Conservation (phyloP, 1,284 basidiomycete species). For the Papiliotrema flavescens region DNA sequence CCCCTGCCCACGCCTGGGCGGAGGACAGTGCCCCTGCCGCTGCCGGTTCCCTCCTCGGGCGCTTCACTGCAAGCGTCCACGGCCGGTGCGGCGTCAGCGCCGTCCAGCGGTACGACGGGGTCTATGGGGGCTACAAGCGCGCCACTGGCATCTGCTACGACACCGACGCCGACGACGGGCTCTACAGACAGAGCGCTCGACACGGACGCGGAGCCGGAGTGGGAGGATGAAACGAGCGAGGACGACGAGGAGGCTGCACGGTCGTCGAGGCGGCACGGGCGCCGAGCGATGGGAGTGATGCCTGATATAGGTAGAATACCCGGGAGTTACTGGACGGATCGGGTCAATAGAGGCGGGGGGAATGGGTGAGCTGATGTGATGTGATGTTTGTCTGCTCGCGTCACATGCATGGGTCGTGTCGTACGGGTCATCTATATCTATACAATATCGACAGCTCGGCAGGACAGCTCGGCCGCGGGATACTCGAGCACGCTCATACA, state of each 20-base stretch:
- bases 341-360: too few species aligned
- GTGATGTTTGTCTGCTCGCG: too few species aligned
- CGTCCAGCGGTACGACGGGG: not conserved
- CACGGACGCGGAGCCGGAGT: not conserved
- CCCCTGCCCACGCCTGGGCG: conserved; percentile 15
- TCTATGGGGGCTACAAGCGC: too few species aligned
- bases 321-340: not conserved
- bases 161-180: too few species aligned
- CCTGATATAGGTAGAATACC: not conserved
- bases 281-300: not conserved
- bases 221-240: not conserved
- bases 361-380: too few species aligned
- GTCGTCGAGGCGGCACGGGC: not conserved
- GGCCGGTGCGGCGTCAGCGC: not conserved
- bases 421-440: too few species aligned
- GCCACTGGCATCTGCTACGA: too few species aligned
- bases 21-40: not conserved
- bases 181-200: too few species aligned
- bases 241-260: not conserved
- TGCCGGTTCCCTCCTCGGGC: not conserved
- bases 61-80: not conserved
- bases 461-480: too few species aligned
- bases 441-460: too few species aligned
- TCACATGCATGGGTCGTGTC: too few species aligned
- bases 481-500: too few species aligned